Base-by-base conservation (phyloP, 2,329 filamentous ascomycete species). In the Myriangium duriaei region DNA sequence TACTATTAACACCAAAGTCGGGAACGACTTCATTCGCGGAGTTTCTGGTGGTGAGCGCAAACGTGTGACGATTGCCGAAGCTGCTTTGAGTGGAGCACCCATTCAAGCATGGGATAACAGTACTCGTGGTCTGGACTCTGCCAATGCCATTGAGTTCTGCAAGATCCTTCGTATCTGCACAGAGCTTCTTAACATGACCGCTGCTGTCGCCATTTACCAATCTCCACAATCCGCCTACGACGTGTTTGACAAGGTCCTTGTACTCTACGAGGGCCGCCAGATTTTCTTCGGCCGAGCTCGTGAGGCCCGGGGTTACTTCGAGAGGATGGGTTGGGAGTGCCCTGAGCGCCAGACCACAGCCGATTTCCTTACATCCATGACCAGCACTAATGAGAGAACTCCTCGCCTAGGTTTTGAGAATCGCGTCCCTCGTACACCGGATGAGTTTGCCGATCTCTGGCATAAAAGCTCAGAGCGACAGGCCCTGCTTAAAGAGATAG, bases 11-110 rank as follows among this genome's bases (percentile, higher is more conserved):
- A 84, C 79, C 3, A 67, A 70, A 11, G 79, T 85, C 14, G 80
- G 80, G 34, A 82, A 84, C 58, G 79, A 84, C 57, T 84, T 75
- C 52, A 64, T 84, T 18, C 76, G 80, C 41, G 80, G 80, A 56
- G 79, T 85, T 7, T 79, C 74, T 17, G 80, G 80, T 52, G 81
- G 80, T 52, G 79, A 85, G 65, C 71, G 76, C 52, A 87, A 91
- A 62, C 76, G 85, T 54, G 83, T 92, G 4, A 81, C 76, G 31
- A 85, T 91, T 44, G 81, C 80, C 1, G 83, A 91, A 57, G 83
- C 82, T 47, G 70, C 79, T 42, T 63, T 86, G 9, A 77, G 77
- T 11, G 64, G 67, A 21, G 71, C 73, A 0, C 51, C 55, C n/a
- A 36, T 58, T 4, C 77, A 82, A 53, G 79, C 76, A 43, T 91